phyloP scores from a whole-genome alignment of 768 basidiomycete species.

The Jaapia argillacea region DNA sequence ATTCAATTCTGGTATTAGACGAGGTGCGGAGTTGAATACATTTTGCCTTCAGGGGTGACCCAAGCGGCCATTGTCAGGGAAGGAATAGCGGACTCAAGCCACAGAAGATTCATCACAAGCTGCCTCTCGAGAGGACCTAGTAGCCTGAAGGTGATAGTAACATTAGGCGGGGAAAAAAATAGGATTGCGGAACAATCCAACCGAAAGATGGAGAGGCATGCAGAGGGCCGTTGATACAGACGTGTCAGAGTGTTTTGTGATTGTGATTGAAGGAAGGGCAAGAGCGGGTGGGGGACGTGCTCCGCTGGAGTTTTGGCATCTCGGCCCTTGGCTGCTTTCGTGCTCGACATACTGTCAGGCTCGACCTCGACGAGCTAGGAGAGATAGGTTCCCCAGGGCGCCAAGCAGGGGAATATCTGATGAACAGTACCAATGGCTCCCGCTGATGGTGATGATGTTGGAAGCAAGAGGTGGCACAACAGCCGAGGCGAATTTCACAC shows the following conservation, averaged over 20 bases:
- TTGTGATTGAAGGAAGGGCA: conserved; percentile 75
- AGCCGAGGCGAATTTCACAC: too few relatives aligned
- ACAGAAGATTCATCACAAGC: conserved; percentile 78
- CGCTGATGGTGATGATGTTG: too few relatives aligned
- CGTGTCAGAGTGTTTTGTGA: conserved; percentile 69
- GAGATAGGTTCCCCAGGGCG: too few relatives aligned
- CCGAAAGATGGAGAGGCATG: conserved; percentile 88
- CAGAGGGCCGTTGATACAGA: conserved; percentile 77
- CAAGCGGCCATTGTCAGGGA: conserved; percentile 63
- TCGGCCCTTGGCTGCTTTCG: too few relatives aligned
- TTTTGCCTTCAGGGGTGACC: conserved; percentile 66
- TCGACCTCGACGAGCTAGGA: too few relatives aligned
- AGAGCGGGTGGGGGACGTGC: conserved; percentile 44
- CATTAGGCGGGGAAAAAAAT: too few relatives aligned
- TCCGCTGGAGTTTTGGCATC: too few relatives aligned
- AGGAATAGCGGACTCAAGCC: conserved; percentile 72
- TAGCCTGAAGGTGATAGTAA: conserved; percentile 55
- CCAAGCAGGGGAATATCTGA: too few relatives aligned
- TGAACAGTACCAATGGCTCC: too few relatives aligned
- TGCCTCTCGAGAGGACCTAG: conserved; percentile 75
- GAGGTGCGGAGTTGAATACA: conserved; percentile 30
- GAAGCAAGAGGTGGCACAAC: too few relatives aligned
- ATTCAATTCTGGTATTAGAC: conserved; percentile 2
- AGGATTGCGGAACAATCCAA: too few relatives aligned
- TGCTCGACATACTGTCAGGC: too few relatives aligned